Evolutionary conservation across 192 early-diverging fungal species (phyloP).

Genomic region (Coemansia sp.): DNA sequence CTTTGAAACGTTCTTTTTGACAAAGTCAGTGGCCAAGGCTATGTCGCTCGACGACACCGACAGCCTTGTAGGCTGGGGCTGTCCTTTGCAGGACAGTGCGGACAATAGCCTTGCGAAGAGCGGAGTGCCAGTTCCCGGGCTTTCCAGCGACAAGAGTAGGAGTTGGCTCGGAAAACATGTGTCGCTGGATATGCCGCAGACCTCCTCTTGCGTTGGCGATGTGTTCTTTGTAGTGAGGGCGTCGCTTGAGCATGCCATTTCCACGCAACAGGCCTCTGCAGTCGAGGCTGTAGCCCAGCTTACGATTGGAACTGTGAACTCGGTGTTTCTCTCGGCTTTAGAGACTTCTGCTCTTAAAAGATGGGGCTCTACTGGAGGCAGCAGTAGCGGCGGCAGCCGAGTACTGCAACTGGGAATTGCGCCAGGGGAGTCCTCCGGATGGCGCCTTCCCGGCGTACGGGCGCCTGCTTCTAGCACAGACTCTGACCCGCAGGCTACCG

Average conservation of each 20-base stretch:
- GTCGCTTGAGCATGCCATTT: constrained; percentile 68
- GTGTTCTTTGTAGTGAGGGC: constrained; percentile 90
- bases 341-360: constrained; percentile 32
- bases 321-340: constrained; percentile 26
- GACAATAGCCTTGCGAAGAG: neutral
- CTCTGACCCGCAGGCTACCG: neutral
- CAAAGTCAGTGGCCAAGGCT: constrained; percentile 37
- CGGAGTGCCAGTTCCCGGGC: too few relatives aligned
- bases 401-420: neutral
- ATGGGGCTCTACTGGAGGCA: constrained; percentile 7
- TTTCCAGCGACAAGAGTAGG: neutral
- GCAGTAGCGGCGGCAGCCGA: neutral
- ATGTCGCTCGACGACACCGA: constrained; percentile 49
- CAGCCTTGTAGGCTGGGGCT: constrained; percentile 31
- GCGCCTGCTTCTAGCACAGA: neutral
- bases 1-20: constrained; percentile 46
- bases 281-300: constrained; percentile 72
- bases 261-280: constrained; percentile 71
- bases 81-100: neutral
- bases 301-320: constrained; percentile 56
- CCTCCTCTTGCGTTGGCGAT: constrained; percentile 80
- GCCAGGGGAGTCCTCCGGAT: constrained; percentile 9
- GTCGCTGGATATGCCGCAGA: constrained; percentile 16
- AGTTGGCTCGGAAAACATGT: constrained; percentile 2
- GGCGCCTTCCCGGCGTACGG: constrained; percentile 25